These are phyloP conservation scores for Paraphysoderma sedebokerense DNA, from an alignment of 371 early-diverging fungal species.

Conservation along the genomic window DNA sequence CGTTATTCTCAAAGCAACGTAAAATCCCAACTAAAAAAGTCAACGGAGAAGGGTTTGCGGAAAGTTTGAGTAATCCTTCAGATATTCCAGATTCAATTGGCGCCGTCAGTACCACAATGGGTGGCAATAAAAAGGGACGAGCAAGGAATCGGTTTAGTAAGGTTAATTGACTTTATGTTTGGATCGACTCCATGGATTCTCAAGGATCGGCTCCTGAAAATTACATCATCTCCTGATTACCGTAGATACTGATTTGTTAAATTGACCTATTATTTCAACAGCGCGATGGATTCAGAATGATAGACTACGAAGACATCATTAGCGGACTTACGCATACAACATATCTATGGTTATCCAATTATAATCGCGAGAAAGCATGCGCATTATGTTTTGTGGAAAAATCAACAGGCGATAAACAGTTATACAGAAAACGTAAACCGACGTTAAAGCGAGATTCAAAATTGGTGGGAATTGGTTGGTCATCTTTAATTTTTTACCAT, in stretches of 20 bases:
- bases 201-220: too few relatives aligned
- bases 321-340: neutral
- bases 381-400: neutral
- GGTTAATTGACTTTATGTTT: too few relatives aligned
- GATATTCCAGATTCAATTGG: neutral
- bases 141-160: neutral
- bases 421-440: too few relatives aligned
- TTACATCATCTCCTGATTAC: too few relatives aligned
- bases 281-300: neutral
- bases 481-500: too few relatives aligned
- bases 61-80: neutral
- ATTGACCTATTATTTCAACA: too few relatives aligned
- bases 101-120: neutral
- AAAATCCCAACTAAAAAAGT: neutral
- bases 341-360: neutral
- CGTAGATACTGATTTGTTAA: too few relatives aligned
- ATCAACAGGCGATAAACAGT: neutral
- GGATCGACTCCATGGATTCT: too few relatives aligned
- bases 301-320: neutral
- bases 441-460: too few relatives aligned
- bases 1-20: conserved; percentile 10
- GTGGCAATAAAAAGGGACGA: neutral
- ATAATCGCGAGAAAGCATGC: neutral
- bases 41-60: neutral
- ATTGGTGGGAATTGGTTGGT: too few relatives aligned